These are phyloP conservation scores for Leishmania major DNA, from an alignment of 208 protist species.

Conservation along the genomic window DNA sequence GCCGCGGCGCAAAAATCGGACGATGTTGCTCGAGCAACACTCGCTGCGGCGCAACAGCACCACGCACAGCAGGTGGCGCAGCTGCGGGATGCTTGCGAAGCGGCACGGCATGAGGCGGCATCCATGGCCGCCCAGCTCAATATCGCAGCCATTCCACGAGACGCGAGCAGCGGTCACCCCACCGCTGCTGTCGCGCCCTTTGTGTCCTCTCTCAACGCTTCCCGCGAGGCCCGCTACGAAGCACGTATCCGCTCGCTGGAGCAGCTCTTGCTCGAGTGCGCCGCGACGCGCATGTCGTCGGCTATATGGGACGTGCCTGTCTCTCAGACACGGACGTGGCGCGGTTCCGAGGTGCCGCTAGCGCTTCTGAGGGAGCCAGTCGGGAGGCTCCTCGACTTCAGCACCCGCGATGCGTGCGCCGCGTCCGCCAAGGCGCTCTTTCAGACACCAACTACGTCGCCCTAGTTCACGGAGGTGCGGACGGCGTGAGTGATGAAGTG, in stretches of 20 bases:
- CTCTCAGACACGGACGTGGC: not conserved
- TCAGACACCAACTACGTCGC: not conserved
- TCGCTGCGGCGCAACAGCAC: slow-evolving; percentile 1
- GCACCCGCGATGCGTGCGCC: slow-evolving; percentile 32
- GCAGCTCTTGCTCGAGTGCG: slow-evolving; percentile 15
- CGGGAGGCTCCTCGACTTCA: slow-evolving; percentile 42
- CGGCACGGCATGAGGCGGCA: slow-evolving; percentile 8
- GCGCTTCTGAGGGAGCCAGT: not conserved
- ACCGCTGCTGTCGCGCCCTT: not conserved
- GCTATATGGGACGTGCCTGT: not conserved
- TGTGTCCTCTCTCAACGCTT: not conserved
- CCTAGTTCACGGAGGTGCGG: not conserved
- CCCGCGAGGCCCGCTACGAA: slow-evolving; percentile 11
- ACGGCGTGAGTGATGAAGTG: not conserved
- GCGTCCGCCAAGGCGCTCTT: slow-evolving; percentile 33
- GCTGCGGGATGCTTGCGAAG: slow-evolving; percentile 14
- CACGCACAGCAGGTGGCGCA: slow-evolving; percentile 5
- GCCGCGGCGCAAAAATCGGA: slow-evolving; percentile 6
- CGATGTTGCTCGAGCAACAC: not conserved
- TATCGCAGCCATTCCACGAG: not conserved
- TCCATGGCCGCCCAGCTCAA: not conserved
- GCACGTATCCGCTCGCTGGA: slow-evolving; percentile 14
- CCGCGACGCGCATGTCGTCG: slow-evolving; percentile 8
- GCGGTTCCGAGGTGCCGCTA: not conserved
- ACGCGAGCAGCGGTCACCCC: not conserved